Base-by-base conservation (phyloP, 1,284 basidiomycete species). In the Tylopilus orsonianus region DNA sequence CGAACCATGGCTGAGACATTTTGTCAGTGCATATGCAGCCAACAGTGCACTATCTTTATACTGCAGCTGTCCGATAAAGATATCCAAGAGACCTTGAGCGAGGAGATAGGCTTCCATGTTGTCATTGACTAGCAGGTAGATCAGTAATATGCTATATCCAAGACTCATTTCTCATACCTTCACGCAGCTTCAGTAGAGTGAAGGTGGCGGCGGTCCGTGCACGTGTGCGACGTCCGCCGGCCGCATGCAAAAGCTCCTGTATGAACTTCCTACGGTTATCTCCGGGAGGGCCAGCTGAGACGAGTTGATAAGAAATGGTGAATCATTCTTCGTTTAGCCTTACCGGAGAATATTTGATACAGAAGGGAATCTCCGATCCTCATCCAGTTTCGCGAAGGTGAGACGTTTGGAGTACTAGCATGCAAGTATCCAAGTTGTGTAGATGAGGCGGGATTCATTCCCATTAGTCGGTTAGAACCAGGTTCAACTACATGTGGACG, bases 181-280 rank as follows among this genome's bases (percentile, higher is more conserved):
- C 41, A 34, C 49, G 54, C 8, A 61, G 33, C 6, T 45, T 48
- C 20, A 61, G 14, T 19, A 61, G 24, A 1, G 60, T 61, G 43
- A 66, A 41, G 1, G 61, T 66, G 10, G 54, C 53, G 24, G 52
- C 53, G 0, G 52, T 56, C 24, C 59, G 63, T 8, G 56, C 60
- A 19, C 41, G 46, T 5, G 26, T 54, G 14, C 20, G 26, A 26
- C 42, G 46, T 24, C 52, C 52, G 14, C 37, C 36, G 8, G 46
- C 52, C n/a, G 47, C 52, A 12, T 42, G 14, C 27, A 54, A 42
- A n/a, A 54, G 52, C 2, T 39, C 24, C 22, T 35, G 23, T 49
- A 54, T 50, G 12, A 54, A 54, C 18, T 16, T 54, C 4, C 22
- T 34, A 16, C 52, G 52, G 13, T 44, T 54, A 20, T 50, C 41